A percentile compares a stretch with the other conserved stretches of the same genome.
phyloP scores from a whole-genome alignment of 441 rosid species.

The Erodium chrysanthum region DNA sequence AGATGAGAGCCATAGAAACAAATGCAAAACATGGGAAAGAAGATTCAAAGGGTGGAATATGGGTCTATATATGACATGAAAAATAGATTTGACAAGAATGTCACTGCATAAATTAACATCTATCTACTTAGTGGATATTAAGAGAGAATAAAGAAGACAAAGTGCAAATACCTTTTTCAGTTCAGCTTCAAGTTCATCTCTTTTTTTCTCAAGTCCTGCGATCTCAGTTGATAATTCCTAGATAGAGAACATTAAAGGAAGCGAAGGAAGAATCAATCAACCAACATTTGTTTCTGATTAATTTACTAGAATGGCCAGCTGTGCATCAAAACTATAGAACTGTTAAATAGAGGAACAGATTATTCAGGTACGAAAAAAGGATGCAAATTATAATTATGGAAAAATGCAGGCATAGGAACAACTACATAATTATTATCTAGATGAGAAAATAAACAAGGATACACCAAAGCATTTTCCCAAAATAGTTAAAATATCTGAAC shows the following conservation, averaged over 20 bases:
- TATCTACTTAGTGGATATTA: not conserved
- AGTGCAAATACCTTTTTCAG: constrained; percentile 51
- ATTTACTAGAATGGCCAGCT: too few species aligned
- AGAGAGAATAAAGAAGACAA: not conserved
- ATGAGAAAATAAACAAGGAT: too few species aligned
- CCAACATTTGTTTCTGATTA: not conserved
- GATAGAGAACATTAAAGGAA: constrained; percentile 13
- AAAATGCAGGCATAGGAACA: too few species aligned
- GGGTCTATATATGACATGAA: not conserved
- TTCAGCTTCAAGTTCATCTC: constrained; percentile 85
- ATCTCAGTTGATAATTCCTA: constrained; percentile 82
- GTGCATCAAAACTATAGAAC: too few species aligned
- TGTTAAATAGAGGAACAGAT: too few species aligned
- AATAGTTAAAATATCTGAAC: too few species aligned
- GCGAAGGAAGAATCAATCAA: not conserved
- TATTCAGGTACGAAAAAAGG: too few species aligned
- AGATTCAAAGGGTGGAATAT: not conserved
- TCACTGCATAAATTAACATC: not conserved
- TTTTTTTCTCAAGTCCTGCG: constrained; percentile 56
- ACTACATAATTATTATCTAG: too few species aligned
- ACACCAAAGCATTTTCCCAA: too few species aligned
- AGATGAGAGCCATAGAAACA: not conserved
- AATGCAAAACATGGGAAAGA: not conserved
- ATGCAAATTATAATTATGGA: too few species aligned
- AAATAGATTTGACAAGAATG: not conserved